phyloP scores from a whole-genome alignment of 1,284 basidiomycete genomes.

The Salmacisia buchloeana region DNA sequence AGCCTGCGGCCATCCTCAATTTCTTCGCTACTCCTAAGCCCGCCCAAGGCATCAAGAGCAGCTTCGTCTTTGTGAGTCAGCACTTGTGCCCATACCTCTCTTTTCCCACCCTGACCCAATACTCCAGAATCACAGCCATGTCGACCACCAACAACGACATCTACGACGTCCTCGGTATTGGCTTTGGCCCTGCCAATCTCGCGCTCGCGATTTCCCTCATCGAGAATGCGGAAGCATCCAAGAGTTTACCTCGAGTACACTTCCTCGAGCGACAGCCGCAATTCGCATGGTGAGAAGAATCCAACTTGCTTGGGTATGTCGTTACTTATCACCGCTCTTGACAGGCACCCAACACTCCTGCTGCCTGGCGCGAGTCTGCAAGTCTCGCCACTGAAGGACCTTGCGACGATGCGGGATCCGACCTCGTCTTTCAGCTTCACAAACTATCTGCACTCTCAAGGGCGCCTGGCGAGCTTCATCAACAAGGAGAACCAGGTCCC shows the following conservation, averaged over 20 bases:
- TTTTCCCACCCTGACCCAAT: no score
- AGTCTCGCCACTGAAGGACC: slow-evolving; percentile 48
- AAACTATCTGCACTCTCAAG: slow-evolving; percentile 46
- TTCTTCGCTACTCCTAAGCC: no score
- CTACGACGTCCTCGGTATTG: slow-evolving; percentile 43
- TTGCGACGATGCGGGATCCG: slow-evolving; percentile 48
- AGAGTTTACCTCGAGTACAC: slow-evolving; percentile 26
- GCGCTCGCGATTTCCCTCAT: slow-evolving; percentile 43
- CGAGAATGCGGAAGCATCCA: slow-evolving; percentile 34
- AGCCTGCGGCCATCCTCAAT: no score
- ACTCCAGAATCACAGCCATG: neutral
- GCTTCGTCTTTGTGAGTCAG: no score
- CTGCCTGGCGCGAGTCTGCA: slow-evolving; percentile 48
- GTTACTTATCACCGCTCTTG: neutral
- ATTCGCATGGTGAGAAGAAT: slow-evolving; percentile 39
- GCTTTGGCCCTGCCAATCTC: slow-evolving; percentile 47
- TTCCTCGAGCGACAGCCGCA: slow-evolving; percentile 42
- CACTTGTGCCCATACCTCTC: no score
- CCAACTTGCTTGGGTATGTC: neutral
- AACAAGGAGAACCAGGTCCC: slow-evolving; percentile 46
- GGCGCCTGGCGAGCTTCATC: slow-evolving; percentile 45
- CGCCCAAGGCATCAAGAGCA: no score
- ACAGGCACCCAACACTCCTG: slow-evolving; percentile 38
- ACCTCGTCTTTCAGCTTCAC: slow-evolving; percentile 45
- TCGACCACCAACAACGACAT: slow-evolving; percentile 23